Evolutionary conservation across 179 eudicot species (phyloP).

Genomic region (Beta macrorhiza): DNA sequence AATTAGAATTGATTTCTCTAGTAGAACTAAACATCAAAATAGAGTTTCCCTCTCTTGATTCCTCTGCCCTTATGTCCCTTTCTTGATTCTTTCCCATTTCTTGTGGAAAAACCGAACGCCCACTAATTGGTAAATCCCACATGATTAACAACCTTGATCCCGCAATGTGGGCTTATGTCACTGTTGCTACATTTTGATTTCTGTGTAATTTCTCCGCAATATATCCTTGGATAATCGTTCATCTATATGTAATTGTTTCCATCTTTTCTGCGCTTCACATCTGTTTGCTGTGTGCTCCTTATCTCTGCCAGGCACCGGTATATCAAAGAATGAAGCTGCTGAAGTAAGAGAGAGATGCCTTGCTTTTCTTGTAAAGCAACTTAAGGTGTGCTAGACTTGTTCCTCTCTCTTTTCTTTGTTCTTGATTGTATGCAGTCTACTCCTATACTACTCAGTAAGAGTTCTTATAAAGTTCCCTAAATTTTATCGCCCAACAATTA

Average conservation of each 20-base stretch:
- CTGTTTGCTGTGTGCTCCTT: not conserved
- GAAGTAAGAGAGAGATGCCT: constrained; percentile 62
- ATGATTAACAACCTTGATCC: not conserved
- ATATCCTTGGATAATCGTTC: no score
- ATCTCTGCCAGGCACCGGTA: constrained; percentile 56
- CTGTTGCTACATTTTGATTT: not conserved
- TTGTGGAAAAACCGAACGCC: not conserved
- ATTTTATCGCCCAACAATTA: no score
- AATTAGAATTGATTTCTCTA: no score
- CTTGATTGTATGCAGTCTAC: not conserved
- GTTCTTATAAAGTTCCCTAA: no score
- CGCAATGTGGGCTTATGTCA: not conserved
- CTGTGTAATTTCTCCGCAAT: not conserved
- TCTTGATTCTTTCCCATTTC: no score
- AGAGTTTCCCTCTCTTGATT: no score
- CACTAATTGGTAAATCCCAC: not conserved
- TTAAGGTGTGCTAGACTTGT: constrained; percentile 44
- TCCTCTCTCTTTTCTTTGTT: not conserved
- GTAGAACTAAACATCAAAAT: no score
- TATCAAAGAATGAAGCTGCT: constrained; percentile 60
- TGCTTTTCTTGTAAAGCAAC: constrained; percentile 56
- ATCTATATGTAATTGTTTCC: not conserved
- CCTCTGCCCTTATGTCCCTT: no score
- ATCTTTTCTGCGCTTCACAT: not conserved
- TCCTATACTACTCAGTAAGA: not conserved